Evolutionary conservation across 805 yeast species (phyloP), one percentile per base, ranked within the genome.

Genomic region (Candida suzukii): DNA sequence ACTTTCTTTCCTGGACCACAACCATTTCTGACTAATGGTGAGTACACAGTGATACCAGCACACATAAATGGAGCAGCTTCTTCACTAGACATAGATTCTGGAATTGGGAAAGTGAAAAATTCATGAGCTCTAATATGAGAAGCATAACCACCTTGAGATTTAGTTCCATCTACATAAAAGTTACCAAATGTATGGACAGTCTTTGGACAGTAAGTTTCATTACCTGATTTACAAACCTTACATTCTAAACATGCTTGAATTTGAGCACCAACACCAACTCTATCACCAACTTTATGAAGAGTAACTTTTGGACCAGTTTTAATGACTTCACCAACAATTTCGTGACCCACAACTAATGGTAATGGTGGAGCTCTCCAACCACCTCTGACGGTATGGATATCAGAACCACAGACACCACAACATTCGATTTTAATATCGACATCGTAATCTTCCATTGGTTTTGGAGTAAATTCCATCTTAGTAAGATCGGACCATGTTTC

Each of bases 241-340:
- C 95, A 86, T 14, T 73, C 63, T 41, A 69, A 60, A 65, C 95
- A 85, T 30, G 83, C 66, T 43, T 63, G 66, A 21, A 71, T 67
- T 54, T 76, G 80, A 21, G 93, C 91, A 51, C 95, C 95, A 38
- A 83, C 72, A 41, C 91, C 95, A 22, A 83, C 93, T 48, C 87
- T 69, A 49, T 86, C 81, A 41, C 95, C 95, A 17, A 80, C 57
- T 56, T 69, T 74, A 64, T 62, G 70, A 40, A 46, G 66, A 10
- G 61, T 58, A 48, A 83, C 77, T 28, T 72, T 64, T n/a, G 67
- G 50, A 41, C 93, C 95, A 32, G 82, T 66, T 29, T 65, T 69
- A 17, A 74, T 67, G 22, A 80, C 81, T 29, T 58, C 65, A 34
- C 87, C 87, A 35, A 80, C 63, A 47, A 81, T 70, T 57, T 81